A percentile compares a stretch with the other conserved stretches of the same genome.
These are phyloP conservation scores for Crepidotus variabilis DNA, from an alignment of 768 basidiomycete genomes.

Conservation along the genomic window DNA sequence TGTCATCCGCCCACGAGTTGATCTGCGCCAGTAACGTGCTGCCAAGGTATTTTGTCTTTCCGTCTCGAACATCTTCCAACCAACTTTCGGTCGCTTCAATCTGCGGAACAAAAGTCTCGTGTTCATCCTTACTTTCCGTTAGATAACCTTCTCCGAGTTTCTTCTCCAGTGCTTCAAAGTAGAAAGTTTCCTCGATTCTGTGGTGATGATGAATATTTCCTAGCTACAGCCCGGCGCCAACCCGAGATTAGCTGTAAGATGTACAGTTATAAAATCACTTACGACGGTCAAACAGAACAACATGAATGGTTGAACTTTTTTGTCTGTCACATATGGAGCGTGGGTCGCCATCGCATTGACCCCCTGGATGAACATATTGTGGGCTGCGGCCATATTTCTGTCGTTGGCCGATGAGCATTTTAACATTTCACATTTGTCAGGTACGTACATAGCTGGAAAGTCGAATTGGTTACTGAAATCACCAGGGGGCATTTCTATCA, in stretches of 20 bases:
- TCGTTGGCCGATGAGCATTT: neutral
- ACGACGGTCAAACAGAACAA: conserved; percentile 24
- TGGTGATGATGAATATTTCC: conserved; percentile 27
- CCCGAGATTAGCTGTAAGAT: neutral
- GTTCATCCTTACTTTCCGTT: conserved; percentile 22
- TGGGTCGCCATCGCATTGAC: conserved; percentile 24
- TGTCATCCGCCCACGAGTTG: conserved; percentile 21
- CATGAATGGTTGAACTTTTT: conserved; percentile 22
- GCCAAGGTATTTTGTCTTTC: conserved; percentile 51
- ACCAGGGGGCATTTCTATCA: conserved; percentile 22
- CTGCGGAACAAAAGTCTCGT: conserved; percentile 22
- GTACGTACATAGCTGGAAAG: conserved; percentile 22
- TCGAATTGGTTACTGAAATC: conserved; percentile 26
- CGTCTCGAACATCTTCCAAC: conserved; percentile 54
- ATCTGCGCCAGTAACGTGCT: conserved; percentile 18
- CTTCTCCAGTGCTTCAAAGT: conserved; percentile 22
- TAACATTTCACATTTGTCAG: neutral
- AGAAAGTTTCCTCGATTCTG: conserved; percentile 22
- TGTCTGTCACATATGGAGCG: conserved; percentile 16
- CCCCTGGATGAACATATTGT: conserved; percentile 26
- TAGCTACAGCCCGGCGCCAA: conserved; percentile 14
- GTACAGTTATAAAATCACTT: neutral
- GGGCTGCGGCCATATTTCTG: conserved; percentile 27
- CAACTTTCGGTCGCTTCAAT: conserved; percentile 20
- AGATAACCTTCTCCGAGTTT: conserved; percentile 23